phyloP scores from a whole-genome alignment of 805 yeast genomes.

The fission yeast (Schizosaccharomyces pombe) region DNA sequence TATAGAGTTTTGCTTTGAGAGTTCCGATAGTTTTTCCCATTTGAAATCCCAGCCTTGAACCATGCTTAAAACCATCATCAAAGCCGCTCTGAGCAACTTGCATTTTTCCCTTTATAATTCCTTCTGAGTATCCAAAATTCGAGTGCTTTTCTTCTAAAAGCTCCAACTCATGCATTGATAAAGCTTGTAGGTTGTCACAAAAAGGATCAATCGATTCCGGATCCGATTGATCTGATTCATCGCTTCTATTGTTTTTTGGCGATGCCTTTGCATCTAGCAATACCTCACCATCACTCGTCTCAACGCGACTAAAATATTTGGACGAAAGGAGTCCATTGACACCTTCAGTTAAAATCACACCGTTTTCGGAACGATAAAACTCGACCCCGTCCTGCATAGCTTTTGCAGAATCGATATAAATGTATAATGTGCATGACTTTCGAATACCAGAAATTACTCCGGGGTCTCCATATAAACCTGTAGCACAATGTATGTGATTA shows the following conservation, averaged over 20 bases:
- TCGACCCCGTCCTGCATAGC: constrained; percentile 23
- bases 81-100: not conserved
- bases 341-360: constrained; percentile 50
- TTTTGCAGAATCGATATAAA: constrained; percentile 35
- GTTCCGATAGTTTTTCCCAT: not conserved
- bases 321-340: constrained; percentile 29
- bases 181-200: not conserved
- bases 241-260: not conserved
- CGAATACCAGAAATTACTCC: constrained; percentile 56
- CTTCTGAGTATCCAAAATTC: not conserved
- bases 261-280: not conserved
- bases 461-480: constrained; percentile 25
- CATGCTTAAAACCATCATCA: not conserved
- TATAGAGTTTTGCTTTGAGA: not conserved
- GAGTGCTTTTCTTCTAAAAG: not conserved
- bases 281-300: constrained; percentile 13
- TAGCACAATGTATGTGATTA: constrained; percentile 70
- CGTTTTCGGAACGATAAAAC: constrained; percentile 45
- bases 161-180: not conserved
- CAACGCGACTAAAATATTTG: constrained; percentile 22
- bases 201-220: not conserved
- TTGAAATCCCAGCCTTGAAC: not conserved
- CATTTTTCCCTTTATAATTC: not conserved
- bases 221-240: not conserved
- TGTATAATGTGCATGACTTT: constrained; percentile 28